Conservation (phyloP, 1,284 basidiomycete species). For the Ganoderma lingzhi region DNA sequence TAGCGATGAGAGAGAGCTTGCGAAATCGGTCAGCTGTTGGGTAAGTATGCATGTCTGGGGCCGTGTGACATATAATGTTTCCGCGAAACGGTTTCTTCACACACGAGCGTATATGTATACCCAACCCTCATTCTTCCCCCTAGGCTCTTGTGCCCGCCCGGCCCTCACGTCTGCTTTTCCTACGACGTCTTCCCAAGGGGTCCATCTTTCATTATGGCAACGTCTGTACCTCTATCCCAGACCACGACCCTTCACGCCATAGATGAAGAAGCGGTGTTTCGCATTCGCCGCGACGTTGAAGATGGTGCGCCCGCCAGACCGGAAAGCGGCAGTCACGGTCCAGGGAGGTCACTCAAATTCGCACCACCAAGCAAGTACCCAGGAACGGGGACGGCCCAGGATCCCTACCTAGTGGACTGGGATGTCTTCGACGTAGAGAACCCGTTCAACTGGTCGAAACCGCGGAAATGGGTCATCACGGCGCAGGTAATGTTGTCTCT, state of each 20-base stretch:
- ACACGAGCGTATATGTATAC: neutral
- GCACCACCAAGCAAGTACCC: slow-evolving; percentile 33
- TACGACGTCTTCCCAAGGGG: neutral
- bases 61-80: neutral
- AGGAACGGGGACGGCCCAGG: slow-evolving; percentile 55
- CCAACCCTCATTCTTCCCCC: neutral
- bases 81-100: neutral
- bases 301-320: too few species aligned
- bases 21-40: neutral
- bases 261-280: slow-evolving; percentile 19
- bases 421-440: slow-evolving; percentile 61
- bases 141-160: neutral
- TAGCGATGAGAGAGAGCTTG: neutral
- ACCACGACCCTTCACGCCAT: slow-evolving; percentile 28
- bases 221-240: slow-evolving; percentile 28
- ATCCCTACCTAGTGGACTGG: slow-evolving; percentile 68
- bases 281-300: slow-evolving; percentile 1
- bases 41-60: neutral
- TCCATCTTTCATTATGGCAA: slow-evolving; percentile 4
- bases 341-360: slow-evolving; percentile 3
- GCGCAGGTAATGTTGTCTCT: slow-evolving; percentile 49
- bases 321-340: neutral
- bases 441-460: slow-evolving; percentile 68
- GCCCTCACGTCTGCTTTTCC: neutral
- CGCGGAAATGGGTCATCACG: slow-evolving; percentile 61